Evolutionary conservation across 75 land plant species (phyloP).

Genomic region (Selaginella tamariscina): DNA sequence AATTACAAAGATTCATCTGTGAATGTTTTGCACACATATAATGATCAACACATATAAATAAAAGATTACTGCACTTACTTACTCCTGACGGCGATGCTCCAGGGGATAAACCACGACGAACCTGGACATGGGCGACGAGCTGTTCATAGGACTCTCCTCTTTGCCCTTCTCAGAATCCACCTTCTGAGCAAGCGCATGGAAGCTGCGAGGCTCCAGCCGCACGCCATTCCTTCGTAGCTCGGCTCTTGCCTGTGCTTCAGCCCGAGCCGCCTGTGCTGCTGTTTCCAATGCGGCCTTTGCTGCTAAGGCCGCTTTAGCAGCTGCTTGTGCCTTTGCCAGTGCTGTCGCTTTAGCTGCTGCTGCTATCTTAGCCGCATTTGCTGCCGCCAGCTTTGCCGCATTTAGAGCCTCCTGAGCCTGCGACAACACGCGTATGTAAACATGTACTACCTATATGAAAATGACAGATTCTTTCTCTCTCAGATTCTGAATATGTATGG

Average conservation of each 20-base stretch:
- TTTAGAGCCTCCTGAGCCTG: conserved; percentile 15
- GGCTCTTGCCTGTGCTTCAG: conserved; percentile 10
- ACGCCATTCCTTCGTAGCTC: conserved; percentile 15
- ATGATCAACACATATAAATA: no score
- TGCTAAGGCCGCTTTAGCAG: conserved; percentile 32
- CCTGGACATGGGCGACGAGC: neutral
- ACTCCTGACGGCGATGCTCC: neutral
- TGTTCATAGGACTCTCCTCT: neutral
- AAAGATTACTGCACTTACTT: no score
- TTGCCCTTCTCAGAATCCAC: neutral
- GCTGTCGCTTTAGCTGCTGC: conserved; percentile 29
- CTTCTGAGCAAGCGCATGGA: neutral
- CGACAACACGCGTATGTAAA: no score
- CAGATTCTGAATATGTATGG: no score
- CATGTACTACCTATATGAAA: no score
- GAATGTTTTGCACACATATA: no score
- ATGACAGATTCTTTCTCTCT: no score
- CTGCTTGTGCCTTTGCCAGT: conserved; percentile 31
- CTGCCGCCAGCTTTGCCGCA: conserved; percentile 20
- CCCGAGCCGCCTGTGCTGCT: conserved; percentile 22
- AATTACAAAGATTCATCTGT: no score
- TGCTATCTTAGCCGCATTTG: conserved; percentile 20
- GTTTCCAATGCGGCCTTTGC: conserved; percentile 31
- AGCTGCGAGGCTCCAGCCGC: conserved; percentile 7
- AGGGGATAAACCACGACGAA: neutral